These are phyloP conservation scores for Geotrichum reessii DNA, from an alignment of 1,139 yeast genomes.

Conservation along the genomic window DNA sequence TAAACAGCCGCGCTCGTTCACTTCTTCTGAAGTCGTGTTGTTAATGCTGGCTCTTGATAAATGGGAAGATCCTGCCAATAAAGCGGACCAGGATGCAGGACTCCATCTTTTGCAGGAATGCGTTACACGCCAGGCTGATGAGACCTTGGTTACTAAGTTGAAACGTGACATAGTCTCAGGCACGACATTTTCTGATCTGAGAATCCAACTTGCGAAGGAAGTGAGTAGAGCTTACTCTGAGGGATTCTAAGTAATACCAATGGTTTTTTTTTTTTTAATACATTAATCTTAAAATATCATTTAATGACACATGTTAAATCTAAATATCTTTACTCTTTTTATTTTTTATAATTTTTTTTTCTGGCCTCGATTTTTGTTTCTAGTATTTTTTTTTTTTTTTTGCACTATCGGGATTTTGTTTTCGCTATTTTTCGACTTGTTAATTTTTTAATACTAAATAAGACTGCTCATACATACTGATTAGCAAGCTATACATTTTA, in stretches of 20 bases:
- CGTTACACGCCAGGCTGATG: constrained; percentile 6
- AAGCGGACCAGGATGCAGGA: constrained; percentile 4
- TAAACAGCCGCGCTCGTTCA: constrained; percentile 23
- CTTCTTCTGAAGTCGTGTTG: constrained; percentile 41
- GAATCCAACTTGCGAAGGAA: constrained; percentile 25
- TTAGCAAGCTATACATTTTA: too few species aligned
- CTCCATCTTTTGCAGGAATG: constrained; percentile 10
- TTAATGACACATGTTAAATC: background rate
- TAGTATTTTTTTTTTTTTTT: background rate
- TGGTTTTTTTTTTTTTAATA: too few species aligned
- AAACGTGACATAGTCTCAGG: constrained; percentile 4
- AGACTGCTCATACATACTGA: too few species aligned
- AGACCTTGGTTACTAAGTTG: background rate
- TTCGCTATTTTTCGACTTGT: background rate
- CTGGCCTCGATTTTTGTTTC: background rate
- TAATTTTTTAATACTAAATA: too few species aligned
- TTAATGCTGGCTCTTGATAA: constrained; percentile 47
- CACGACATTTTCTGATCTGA: constrained; percentile 18
- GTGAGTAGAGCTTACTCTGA: constrained; percentile 27
- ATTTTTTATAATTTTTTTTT: background rate
- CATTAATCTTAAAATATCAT: background rate
- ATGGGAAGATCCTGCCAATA: constrained; percentile 37
- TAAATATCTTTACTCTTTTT: too few species aligned
- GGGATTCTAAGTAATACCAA: constrained; percentile 20
- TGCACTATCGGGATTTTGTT: background rate